Percentiles rank a stretch among this genome's conserved stretches.
phyloP scores from a whole-genome alignment of 495 filamentous ascomycete genomes.

The Podospora comata region DNA sequence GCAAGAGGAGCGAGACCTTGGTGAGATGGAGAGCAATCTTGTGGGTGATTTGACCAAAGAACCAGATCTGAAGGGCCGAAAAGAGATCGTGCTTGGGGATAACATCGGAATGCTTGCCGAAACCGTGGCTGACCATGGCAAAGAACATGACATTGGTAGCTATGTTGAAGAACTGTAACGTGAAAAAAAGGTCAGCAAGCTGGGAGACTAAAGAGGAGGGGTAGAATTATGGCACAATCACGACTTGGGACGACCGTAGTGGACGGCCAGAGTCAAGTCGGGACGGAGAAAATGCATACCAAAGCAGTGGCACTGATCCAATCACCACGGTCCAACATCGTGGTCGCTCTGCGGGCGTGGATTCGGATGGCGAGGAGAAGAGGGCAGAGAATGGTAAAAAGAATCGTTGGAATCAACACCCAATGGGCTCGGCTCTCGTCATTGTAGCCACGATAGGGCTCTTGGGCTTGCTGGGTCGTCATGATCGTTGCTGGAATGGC shows the following conservation, averaged over 20 bases:
- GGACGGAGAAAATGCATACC: slow-evolving; percentile 10
- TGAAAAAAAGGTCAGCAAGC: neutral
- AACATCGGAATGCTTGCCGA: slow-evolving; percentile 19
- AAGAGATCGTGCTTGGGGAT: slow-evolving; percentile 3
- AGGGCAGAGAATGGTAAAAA: slow-evolving; percentile 11
- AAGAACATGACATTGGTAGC: slow-evolving; percentile 19
- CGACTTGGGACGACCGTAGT: neutral
- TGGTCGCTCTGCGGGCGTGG: slow-evolving; percentile 16
- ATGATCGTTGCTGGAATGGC: neutral
- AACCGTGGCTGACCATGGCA: slow-evolving; percentile 20
- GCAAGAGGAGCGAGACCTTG: slow-evolving; percentile 33
- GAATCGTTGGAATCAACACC: slow-evolving; percentile 15
- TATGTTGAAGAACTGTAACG: slow-evolving; percentile 14
- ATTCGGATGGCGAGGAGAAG: slow-evolving; percentile 14
- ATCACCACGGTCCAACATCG: slow-evolving; percentile 24
- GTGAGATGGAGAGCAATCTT: slow-evolving; percentile 17
- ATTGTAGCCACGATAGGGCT: slow-evolving; percentile 4
- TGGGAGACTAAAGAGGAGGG: neutral
- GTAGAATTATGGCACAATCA: neutral
- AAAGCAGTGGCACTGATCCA: slow-evolving; percentile 26
- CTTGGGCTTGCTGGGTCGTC: neutral
- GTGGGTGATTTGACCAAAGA: slow-evolving; percentile 26
- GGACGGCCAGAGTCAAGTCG: neutral
- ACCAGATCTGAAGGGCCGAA: slow-evolving; percentile 18
- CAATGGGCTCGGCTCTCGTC: slow-evolving; percentile 12